These are phyloP conservation scores for Amaranthus palmeri DNA, from an alignment of 148 eudicot species.

Conservation along the genomic window DNA sequence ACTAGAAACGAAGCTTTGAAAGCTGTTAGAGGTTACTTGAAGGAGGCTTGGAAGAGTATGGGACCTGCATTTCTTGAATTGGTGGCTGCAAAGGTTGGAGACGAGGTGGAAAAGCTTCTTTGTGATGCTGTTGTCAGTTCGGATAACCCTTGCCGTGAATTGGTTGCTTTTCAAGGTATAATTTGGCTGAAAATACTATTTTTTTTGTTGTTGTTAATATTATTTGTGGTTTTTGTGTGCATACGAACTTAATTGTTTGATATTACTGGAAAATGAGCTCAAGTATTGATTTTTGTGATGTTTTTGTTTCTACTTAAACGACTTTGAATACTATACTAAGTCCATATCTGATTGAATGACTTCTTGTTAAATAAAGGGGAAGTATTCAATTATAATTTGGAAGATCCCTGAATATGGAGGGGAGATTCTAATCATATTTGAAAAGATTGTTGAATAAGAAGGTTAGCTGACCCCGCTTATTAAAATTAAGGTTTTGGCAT, in stretches of 20 bases:
- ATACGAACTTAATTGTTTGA: neutral
- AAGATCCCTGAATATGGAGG: no score
- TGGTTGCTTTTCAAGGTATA: conserved; percentile 22
- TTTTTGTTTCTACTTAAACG: no score
- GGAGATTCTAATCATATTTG: no score
- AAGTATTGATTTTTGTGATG: no score
- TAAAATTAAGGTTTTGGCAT: no score
- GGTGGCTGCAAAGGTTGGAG: conserved; percentile 28
- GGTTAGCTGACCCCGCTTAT: no score
- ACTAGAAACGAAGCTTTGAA: conserved; percentile 41
- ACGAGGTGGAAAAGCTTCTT: conserved; percentile 12
- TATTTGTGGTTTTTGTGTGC: neutral
- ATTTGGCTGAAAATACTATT: neutral
- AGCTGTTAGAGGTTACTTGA: conserved; percentile 37
- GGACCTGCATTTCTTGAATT: conserved; percentile 63
- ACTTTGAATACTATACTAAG: no score
- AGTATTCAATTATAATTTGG: no score
- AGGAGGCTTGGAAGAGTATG: conserved; percentile 45
- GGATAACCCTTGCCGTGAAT: conserved; percentile 2
- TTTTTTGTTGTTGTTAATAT: neutral
- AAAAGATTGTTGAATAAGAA: no score
- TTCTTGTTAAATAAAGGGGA: no score
- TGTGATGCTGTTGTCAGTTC: conserved; percentile 8
- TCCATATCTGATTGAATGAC: no score
- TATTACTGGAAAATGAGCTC: no score